phyloP scores from a whole-genome alignment of 2,329 filamentous ascomycete genomes.

The Calonectria multiphialidica region DNA sequence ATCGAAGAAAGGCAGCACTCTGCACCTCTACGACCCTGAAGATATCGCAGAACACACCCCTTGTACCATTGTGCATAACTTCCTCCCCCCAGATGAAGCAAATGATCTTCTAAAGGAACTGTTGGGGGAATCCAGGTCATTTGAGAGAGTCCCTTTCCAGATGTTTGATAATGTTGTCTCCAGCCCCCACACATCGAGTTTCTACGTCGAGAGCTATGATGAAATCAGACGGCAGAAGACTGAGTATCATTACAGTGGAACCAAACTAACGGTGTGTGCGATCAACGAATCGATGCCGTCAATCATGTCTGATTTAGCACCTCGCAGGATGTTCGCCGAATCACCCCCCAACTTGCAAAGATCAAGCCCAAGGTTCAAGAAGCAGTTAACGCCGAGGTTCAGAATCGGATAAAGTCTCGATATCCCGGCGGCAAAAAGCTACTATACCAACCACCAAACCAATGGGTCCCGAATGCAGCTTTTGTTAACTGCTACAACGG shows the following conservation, averaged over 20 bases:
- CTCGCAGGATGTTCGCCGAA: constrained; percentile 76
- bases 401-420: constrained; percentile 73
- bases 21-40: constrained; percentile 85
- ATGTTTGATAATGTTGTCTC: constrained; percentile 89
- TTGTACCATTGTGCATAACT: constrained; percentile 93
- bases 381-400: constrained; percentile 84
- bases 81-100: constrained; percentile 79
- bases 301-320: neutral
- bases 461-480: constrained; percentile 89
- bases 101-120: constrained; percentile 82
- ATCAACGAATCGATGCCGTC: neutral
- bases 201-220: constrained; percentile 83
- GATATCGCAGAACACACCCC: constrained; percentile 88
- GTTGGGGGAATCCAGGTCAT: constrained; percentile 78
- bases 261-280: constrained; percentile 68
- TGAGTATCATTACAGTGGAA: constrained; percentile 90
- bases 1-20: constrained; percentile 82
- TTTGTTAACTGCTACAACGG: constrained; percentile 96
- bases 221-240: constrained; percentile 78
- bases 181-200: constrained; percentile 85
- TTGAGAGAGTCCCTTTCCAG: constrained; percentile 80
- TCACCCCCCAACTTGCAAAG: constrained; percentile 79
- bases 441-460: constrained; percentile 77
- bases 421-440: constrained; percentile 81
- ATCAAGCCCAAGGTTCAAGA: constrained; percentile 78